Evolutionary conservation across 1,284 basidiomycete genomes (phyloP).

Genomic region (Ustilago loliicola): DNA sequence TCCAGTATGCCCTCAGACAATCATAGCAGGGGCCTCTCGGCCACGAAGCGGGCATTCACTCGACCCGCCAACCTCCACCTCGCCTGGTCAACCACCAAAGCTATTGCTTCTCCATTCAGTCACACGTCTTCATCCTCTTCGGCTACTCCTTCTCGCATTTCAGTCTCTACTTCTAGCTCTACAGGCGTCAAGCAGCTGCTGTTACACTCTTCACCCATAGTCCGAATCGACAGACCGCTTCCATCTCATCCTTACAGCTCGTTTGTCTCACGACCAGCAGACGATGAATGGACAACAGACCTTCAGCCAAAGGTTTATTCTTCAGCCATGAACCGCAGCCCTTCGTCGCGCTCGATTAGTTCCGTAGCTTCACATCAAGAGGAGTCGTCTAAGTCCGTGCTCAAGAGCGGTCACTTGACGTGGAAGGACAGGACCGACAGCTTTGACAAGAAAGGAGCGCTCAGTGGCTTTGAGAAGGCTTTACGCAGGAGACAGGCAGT

Average conservation of each 20-base stretch:
- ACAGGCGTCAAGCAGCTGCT: not conserved
- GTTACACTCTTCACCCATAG: not conserved
- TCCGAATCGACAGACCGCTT: not conserved
- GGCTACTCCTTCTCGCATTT: not conserved
- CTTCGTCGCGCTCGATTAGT: not conserved
- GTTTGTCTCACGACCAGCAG: not conserved
- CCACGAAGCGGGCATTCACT: conserved; percentile 19
- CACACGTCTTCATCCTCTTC: not conserved
- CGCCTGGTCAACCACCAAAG: conserved; percentile 21
- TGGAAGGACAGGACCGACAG: conserved; percentile 5
- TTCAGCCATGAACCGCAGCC: not conserved
- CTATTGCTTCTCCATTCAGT: not conserved
- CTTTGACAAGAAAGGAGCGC: not conserved
- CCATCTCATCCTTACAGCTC: conserved; percentile 24
- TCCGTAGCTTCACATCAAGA: not conserved
- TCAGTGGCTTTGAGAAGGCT: conserved; percentile 24
- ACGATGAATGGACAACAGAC: not conserved
- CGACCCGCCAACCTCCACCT: conserved; percentile 39
- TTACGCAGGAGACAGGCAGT: conserved; percentile 15
- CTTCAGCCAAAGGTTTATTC: not conserved
- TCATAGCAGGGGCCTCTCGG: not conserved
- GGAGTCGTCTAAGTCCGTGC: not conserved
- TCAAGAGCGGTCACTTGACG: conserved; percentile 21
- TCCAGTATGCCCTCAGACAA: conserved; percentile 8
- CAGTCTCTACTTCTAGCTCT: not conserved